These are phyloP conservation scores for Aeminium ludgeri DNA, from an alignment of 495 filamentous ascomycete genomes.

Conservation along the genomic window DNA sequence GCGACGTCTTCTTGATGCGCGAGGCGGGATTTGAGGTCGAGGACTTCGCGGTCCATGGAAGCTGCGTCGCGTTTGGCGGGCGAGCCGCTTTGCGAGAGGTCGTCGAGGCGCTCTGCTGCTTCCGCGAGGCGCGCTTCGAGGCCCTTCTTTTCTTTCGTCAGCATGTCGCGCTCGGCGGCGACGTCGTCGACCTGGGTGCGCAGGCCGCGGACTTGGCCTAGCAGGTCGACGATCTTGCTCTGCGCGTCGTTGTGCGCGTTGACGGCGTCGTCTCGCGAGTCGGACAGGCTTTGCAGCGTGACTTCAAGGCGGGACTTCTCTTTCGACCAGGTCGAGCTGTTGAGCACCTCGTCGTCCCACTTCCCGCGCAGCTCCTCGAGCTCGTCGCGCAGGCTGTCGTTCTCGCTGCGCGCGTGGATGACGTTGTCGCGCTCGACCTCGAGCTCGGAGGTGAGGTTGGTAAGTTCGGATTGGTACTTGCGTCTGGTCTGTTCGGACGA, in stretches of 20 bases:
- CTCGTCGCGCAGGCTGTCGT: slow-evolving; percentile 68
- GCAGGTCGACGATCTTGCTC: slow-evolving; percentile 68
- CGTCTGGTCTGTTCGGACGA: slow-evolving; percentile 93
- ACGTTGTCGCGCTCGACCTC: slow-evolving; percentile 84
- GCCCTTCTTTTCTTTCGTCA: slow-evolving; percentile 77
- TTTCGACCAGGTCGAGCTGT: slow-evolving; percentile 95
- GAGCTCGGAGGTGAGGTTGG: slow-evolving; percentile 72
- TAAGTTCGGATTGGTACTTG: slow-evolving; percentile 92
- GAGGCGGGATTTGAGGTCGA: slow-evolving; percentile 76
- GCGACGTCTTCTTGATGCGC: slow-evolving; percentile 92
- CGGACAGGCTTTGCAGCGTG: slow-evolving; percentile 73
- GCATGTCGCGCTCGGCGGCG: slow-evolving; percentile 64
- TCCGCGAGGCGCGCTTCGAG: slow-evolving; percentile 77
- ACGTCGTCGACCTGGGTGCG: slow-evolving; percentile 76
- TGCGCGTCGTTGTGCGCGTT: slow-evolving; percentile 91
- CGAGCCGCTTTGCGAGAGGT: slow-evolving; percentile 58
- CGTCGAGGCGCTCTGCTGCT: slow-evolving; percentile 80
- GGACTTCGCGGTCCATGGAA: slow-evolving; percentile 69
- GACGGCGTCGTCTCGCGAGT: slow-evolving; percentile 82
- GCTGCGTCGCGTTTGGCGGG: slow-evolving; percentile 87
- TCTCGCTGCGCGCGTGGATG: slow-evolving; percentile 42
- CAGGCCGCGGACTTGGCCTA: slow-evolving; percentile 80
- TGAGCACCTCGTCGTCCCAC: slow-evolving; percentile 97
- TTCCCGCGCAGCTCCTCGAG: slow-evolving; percentile 87
- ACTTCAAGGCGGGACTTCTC: slow-evolving; percentile 87